These are phyloP conservation scores for Mucor ambiguus DNA, from an alignment of 371 early-diverging fungal genomes.

Conservation along the genomic window DNA sequence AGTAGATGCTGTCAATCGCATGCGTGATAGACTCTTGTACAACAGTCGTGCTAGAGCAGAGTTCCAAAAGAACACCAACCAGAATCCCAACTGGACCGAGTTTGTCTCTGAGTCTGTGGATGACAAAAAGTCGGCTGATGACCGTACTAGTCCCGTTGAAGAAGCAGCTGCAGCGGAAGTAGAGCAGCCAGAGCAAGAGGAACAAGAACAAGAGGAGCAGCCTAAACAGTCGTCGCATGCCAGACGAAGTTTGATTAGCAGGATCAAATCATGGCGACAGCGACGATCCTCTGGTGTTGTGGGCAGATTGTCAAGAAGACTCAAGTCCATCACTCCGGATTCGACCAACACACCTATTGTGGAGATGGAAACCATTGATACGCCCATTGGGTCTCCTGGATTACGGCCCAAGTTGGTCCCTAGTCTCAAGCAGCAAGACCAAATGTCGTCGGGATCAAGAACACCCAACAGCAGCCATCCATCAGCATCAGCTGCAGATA, in stretches of 20 bases:
- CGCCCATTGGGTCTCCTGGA: conserved; percentile 37
- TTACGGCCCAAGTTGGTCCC: conserved; percentile 22
- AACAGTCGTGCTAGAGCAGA: conserved; percentile 43
- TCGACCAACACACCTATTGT: conserved; percentile 34
- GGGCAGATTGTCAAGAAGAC: conserved; percentile 18
- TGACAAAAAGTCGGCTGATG: conserved; percentile 10
- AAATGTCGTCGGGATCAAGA: conserved; percentile 15
- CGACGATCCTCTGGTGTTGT: conserved; percentile 20
- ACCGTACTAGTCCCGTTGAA: not conserved
- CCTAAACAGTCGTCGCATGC: not conserved
- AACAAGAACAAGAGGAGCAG: not conserved
- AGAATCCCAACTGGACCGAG: conserved; percentile 45
- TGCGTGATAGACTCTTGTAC: conserved; percentile 51
- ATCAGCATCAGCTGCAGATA: not conserved
- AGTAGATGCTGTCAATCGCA: conserved; percentile 51
- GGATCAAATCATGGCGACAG: conserved; percentile 32
- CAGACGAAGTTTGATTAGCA: conserved; percentile 30
- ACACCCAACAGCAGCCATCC: conserved; percentile 20
- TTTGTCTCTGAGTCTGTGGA: conserved; percentile 25
- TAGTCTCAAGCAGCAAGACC: conserved; percentile 8
- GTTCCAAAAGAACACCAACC: conserved; percentile 40
- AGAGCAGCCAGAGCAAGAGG: not conserved
- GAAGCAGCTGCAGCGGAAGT: conserved; percentile 1
- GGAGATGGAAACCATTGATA: conserved; percentile 47
- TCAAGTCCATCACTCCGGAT: conserved; percentile 27